A percentile compares a stretch with the other conserved stretches of the same genome.
Conservation (phyloP, 805 yeast genomes). For the Teunomyces pallodes region DNA sequence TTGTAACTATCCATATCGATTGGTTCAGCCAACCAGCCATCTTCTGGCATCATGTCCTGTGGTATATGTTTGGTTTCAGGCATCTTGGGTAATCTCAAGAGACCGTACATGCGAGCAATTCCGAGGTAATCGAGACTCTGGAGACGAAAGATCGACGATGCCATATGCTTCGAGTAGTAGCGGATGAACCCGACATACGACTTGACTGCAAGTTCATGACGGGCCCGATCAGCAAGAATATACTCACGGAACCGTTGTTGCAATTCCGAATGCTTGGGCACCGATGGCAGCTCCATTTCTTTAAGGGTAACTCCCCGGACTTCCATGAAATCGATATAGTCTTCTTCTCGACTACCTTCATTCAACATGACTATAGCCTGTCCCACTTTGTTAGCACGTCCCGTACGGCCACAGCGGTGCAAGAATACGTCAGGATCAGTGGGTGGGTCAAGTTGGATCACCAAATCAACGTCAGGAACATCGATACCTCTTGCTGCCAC, state of each 20-base stretch:
- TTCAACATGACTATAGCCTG: conserved; percentile 72
- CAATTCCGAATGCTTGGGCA: conserved; percentile 23
- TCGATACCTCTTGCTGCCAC: conserved; percentile 98
- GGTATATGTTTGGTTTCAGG: conserved; percentile 70
- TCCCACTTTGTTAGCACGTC: conserved; percentile 85
- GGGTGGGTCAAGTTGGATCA: conserved; percentile 93
- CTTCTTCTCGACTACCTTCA: conserved; percentile 72
- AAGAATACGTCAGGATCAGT: conserved; percentile 87
- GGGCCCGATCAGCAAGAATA: conserved; percentile 69
- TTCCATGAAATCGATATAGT: conserved; percentile 73
- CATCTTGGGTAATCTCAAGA: conserved; percentile 87
- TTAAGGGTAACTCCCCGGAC: conserved; percentile 60
- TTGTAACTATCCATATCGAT: conserved; percentile 67
- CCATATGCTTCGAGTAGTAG: conserved; percentile 84
- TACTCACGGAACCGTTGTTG: conserved; percentile 40
- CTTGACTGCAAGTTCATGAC: conserved; percentile 77
- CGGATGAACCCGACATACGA: conserved; percentile 81
- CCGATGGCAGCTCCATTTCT: conserved; percentile 29
- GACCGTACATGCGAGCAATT: conserved; percentile 72
- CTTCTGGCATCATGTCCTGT: conserved; percentile 52
- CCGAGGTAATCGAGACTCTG: conserved; percentile 68
- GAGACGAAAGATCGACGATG: conserved; percentile 81
- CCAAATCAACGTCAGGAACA: conserved; percentile 91
- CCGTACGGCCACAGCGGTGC: conserved; percentile 95
- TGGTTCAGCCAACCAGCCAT: conserved; percentile 69